phyloP scores from a whole-genome alignment of 2,329 filamentous ascomycete species.

The Colletotrichum godetiae region DNA sequence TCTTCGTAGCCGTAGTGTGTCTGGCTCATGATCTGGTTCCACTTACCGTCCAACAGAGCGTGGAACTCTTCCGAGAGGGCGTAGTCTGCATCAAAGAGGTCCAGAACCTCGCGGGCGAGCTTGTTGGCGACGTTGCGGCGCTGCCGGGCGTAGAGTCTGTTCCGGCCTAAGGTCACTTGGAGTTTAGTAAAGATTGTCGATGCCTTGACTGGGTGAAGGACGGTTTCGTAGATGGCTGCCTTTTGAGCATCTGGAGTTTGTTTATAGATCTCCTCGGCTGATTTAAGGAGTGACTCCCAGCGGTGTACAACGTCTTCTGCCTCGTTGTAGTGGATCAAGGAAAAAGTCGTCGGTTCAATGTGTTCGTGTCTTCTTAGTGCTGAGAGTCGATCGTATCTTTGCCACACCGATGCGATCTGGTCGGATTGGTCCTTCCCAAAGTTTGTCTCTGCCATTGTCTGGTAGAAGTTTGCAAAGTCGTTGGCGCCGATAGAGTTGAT shows the following conservation, averaged over 20 bases:
- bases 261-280: slow-evolving; percentile 43
- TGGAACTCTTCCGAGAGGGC: slow-evolving; percentile 63
- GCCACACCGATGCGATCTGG: slow-evolving; percentile 60
- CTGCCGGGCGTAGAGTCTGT: slow-evolving; percentile 66
- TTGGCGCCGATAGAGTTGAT: slow-evolving; percentile 57
- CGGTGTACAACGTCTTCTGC: slow-evolving; percentile 62
- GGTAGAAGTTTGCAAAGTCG: slow-evolving; percentile 42
- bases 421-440: slow-evolving; percentile 59
- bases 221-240: slow-evolving; percentile 69
- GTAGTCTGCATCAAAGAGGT: slow-evolving; percentile 63
- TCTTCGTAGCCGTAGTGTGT: slow-evolving; percentile 63
- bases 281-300: slow-evolving; percentile 50
- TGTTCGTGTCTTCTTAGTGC: slow-evolving; percentile 71
- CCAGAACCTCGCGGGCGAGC: slow-evolving; percentile 56
- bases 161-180: slow-evolving; percentile 57
- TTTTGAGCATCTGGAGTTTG: slow-evolving; percentile 47
- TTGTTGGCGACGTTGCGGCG: slow-evolving; percentile 67
- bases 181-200: slow-evolving; percentile 65
- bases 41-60: slow-evolving; percentile 61
- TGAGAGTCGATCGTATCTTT: slow-evolving; percentile 60
- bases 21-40: slow-evolving; percentile 66
- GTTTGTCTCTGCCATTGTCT: slow-evolving; percentile 12
- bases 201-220: slow-evolving; percentile 70
- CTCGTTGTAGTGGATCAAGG: slow-evolving; percentile 69
- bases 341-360: slow-evolving; percentile 66